Evolutionary conservation across 371 early-diverging fungal species (phyloP).

Genomic region (Rhizopus microsporus): DNA sequence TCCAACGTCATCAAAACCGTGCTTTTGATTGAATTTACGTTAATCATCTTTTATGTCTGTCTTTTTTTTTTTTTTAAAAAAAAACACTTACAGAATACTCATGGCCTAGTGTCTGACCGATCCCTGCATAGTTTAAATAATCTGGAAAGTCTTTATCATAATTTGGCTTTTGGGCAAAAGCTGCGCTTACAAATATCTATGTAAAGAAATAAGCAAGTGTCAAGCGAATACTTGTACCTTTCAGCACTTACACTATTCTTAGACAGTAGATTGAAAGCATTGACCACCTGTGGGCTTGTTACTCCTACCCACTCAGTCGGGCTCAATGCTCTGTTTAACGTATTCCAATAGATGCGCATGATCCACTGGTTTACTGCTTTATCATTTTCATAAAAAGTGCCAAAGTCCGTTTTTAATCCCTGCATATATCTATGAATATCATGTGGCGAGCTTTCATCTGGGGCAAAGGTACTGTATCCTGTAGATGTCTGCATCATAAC

Average conservation of each 20-base stretch:
- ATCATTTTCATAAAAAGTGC: slow-evolving; percentile 54
- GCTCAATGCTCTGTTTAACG: slow-evolving; percentile 42
- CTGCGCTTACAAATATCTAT: slow-evolving; percentile 62
- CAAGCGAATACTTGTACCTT: slow-evolving; percentile 6
- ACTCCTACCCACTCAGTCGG: slow-evolving; percentile 44
- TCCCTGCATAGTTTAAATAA: slow-evolving; percentile 61
- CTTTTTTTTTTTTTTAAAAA: too few species aligned
- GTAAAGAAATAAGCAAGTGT: slow-evolving; percentile 17
- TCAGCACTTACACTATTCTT: slow-evolving; percentile 22
- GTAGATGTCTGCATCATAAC: slow-evolving; percentile 32
- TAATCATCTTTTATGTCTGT: neutral
- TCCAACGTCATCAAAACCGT: slow-evolving; percentile 52
- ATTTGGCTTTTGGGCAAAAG: slow-evolving; percentile 58
- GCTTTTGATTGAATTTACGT: slow-evolving; percentile 16
- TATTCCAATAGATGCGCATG: slow-evolving; percentile 28
- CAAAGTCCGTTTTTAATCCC: slow-evolving; percentile 26
- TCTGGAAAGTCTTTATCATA: slow-evolving; percentile 48
- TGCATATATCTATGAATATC: slow-evolving; percentile 45
- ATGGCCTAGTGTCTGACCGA: slow-evolving; percentile 65
- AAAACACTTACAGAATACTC: slow-evolving; percentile 57
- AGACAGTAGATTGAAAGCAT: slow-evolving; percentile 39
- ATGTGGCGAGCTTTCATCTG: slow-evolving; percentile 48
- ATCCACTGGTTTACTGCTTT: slow-evolving; percentile 33
- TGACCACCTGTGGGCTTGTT: slow-evolving; percentile 51
- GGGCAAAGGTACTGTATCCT: slow-evolving; percentile 52